Evolutionary conservation across 148 eudicot species (phyloP).

Genomic region (Cornus controversa): DNA sequence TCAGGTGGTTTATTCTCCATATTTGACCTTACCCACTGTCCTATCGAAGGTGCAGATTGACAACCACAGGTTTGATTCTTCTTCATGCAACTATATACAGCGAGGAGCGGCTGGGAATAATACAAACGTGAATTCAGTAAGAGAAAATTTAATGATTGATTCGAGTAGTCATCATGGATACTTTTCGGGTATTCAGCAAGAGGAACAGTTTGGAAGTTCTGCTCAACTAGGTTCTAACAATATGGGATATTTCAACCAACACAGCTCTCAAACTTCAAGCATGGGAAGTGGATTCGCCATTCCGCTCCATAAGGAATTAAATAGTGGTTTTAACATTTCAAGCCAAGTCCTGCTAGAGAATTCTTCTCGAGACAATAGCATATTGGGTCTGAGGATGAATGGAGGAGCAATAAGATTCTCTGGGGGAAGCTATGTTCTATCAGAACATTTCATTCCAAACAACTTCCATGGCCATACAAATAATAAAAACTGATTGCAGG

Average conservation of each 20-base stretch:
- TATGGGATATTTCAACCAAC: slow-evolving; percentile 15
- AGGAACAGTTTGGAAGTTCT: slow-evolving; percentile 15
- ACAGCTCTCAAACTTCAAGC: slow-evolving; percentile 8
- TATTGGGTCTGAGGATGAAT: slow-evolving; percentile 31
- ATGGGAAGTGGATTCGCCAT: slow-evolving; percentile 25
- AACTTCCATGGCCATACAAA: slow-evolving; percentile 14
- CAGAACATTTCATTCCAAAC: slow-evolving; percentile 22
- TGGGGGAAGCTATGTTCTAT: slow-evolving; percentile 25
- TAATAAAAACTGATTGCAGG: slow-evolving; percentile 26
- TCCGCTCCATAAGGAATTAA: slow-evolving; percentile 31
- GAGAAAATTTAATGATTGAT: background rate
- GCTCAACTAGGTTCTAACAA: slow-evolving; percentile 21
- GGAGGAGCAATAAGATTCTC: slow-evolving; percentile 27
- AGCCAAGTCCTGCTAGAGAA: slow-evolving; percentile 33
- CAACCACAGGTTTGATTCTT: slow-evolving; percentile 14
- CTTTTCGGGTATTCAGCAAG: slow-evolving; percentile 5
- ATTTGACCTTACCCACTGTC: slow-evolving; percentile 22
- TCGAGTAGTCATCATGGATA: slow-evolving; percentile 13
- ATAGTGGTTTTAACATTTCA: slow-evolving; percentile 30
- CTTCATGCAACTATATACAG: slow-evolving; percentile 6
- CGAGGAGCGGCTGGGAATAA: slow-evolving; percentile 5
- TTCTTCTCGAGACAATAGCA: slow-evolving; percentile 23
- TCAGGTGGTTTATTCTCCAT: slow-evolving; percentile 29
- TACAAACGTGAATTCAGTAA: background rate
- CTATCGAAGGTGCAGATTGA: slow-evolving; percentile 15